Conservation (phyloP, 768 basidiomycete species). For the Phylloporus scabripes region DNA sequence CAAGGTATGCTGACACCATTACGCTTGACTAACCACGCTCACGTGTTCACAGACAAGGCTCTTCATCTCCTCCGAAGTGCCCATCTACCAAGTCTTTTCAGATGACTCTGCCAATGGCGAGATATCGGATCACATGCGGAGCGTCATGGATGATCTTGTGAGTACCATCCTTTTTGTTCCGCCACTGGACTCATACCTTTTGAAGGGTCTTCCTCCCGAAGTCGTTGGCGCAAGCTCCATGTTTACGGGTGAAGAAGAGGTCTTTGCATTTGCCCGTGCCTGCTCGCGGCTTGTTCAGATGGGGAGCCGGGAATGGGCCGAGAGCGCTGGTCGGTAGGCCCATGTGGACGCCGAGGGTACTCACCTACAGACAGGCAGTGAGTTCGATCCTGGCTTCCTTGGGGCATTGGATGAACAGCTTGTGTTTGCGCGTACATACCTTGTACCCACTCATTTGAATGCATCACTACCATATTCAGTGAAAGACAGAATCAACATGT, state of each 20-base stretch:
- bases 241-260: constrained; percentile 94
- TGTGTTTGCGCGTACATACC: background rate
- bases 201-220: constrained; percentile 71
- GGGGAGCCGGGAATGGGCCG: constrained; percentile 86
- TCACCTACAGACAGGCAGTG: too few species aligned
- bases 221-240: constrained; percentile 79
- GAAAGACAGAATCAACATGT: too few species aligned
- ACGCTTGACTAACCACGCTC: background rate
- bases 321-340: constrained; percentile 32
- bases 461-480: background rate
- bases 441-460: background rate
- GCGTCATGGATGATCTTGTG: constrained; percentile 94
- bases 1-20: constrained; percentile 42
- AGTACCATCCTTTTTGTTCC: constrained; percentile 8
- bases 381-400: too few species aligned
- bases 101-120: constrained; percentile 47
- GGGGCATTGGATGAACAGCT: background rate
- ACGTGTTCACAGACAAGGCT: constrained; percentile 81
- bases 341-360: too few species aligned
- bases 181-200: background rate
- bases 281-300: constrained; percentile 83
- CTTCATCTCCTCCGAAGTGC: constrained; percentile 88
- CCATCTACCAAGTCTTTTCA: constrained; percentile 86
- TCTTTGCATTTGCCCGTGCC: constrained; percentile 95
- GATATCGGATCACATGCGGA: constrained; percentile 82